Base-by-base conservation (phyloP, 495 filamentous ascomycete species). In the Thermochaetoides thermophila region DNA sequence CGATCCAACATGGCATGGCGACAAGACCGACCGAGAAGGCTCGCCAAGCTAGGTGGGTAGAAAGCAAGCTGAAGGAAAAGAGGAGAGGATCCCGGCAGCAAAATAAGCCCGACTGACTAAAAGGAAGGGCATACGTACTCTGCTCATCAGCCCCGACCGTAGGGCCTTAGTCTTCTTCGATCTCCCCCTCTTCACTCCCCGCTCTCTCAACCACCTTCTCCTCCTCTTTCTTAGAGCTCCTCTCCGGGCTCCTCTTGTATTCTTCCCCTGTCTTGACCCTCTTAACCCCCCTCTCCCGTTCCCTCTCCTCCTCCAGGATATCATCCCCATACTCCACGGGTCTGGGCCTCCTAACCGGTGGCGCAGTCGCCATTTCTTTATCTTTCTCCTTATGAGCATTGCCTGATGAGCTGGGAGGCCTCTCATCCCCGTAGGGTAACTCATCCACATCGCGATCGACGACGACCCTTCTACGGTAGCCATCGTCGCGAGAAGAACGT, bases 101-200 rank as follows among this genome's bases (percentile, higher is more conserved):
- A n/a, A n/a, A n/a, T n/a, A n/a, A n/a, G n/a, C n/a, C n/a, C n/a
- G n/a, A n/a, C n/a, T n/a, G n/a, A n/a, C n/a, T n/a, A n/a, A n/a
- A n/a, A n/a, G 17, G 23, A 26, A 19, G 13, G 25, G 11, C 3
- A 10, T 5, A 35, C n/a, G n/a, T n/a, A n/a, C n/a, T n/a, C n/a
- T n/a, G n/a, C n/a, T n/a, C n/a, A n/a, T n/a, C n/a, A n/a, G n/a
- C n/a, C n/a, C n/a, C n/a, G n/a, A n/a, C n/a, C n/a, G n/a, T n/a
- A n/a, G n/a, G 21, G 21, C 21, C 4, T 16, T 50, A 84, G 42
- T 91, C 84, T 60, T 95, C 89, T 50, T 93, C 89, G 44, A 97
- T 94, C 62, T 97, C 89, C 17, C 89, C 89, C 57, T 97, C 89
- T 57, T 97, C 89, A 45, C 89, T 96, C 21, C 91, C 89, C 24